Percentiles rank a stretch among this genome's conserved stretches.
Evolutionary conservation across 306 rosid species (phyloP).

Genomic region (Mimosa bimucronata): DNA sequence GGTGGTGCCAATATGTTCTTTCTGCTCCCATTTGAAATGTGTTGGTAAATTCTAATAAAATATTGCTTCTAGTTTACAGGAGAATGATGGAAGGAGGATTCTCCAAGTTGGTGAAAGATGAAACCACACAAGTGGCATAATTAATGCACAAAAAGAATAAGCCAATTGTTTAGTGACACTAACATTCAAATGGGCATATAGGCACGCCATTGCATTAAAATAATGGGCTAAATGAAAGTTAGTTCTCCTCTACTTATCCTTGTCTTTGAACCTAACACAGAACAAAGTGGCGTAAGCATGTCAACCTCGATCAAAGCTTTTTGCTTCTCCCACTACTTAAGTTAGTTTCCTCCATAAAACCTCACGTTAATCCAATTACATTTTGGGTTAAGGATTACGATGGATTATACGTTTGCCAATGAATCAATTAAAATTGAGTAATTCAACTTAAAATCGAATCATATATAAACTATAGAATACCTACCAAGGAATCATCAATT

Average conservation of each 20-base stretch:
- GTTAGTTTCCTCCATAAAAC: conserved; percentile 8
- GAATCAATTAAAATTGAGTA: not conserved
- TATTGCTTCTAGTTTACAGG: not conserved
- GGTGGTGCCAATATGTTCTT: too few species aligned
- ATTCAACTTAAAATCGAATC: not conserved
- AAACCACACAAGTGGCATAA: not conserved
- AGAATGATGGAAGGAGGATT: conserved; percentile 33
- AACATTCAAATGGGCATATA: conserved; percentile 1
- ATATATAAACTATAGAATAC: not conserved
- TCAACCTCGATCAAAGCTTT: conserved; percentile 7
- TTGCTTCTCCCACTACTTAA: conserved; percentile 4
- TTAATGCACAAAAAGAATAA: conserved; percentile 7
- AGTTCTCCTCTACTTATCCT: not conserved
- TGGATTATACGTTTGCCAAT: not conserved
- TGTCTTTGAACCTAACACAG: conserved; percentile 9
- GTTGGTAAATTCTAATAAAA: not conserved
- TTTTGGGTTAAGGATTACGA: not conserved
- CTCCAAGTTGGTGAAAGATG: not conserved
- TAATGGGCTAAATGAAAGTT: not conserved
- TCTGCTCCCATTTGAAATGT: not conserved
- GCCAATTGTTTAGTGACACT: conserved; percentile 4
- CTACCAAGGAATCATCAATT: not conserved
- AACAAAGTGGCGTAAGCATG: conserved; percentile 25
- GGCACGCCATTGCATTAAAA: not conserved
- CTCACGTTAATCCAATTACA: not conserved